A percentile compares a stretch with the other conserved stretches of the same genome.
Conservation (phyloP, 495 filamentous ascomycete species). For the Hypoxylon subgilvum region DNA sequence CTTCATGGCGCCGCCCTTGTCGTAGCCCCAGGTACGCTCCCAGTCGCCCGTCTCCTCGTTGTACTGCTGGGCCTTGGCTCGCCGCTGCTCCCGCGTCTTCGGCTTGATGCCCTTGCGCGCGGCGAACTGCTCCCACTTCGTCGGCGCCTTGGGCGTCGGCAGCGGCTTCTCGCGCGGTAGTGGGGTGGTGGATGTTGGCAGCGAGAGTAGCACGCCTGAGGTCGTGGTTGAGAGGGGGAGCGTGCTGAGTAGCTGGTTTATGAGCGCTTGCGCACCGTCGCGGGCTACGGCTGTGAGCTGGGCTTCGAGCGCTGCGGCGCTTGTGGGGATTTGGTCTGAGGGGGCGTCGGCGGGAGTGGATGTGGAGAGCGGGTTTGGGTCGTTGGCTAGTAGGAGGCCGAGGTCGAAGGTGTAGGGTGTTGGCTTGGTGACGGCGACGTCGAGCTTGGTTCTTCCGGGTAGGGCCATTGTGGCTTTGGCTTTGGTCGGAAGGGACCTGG, state of each 20-base stretch:
- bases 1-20: constrained; percentile 84
- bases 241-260: constrained; percentile 85
- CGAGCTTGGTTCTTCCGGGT: constrained; percentile 48
- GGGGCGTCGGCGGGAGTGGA: constrained; percentile 38
- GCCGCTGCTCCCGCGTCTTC: constrained; percentile 68
- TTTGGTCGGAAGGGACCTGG: constrained; percentile 7
- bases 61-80: constrained; percentile 71
- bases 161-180: constrained; percentile 91
- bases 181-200: constrained; percentile 69
- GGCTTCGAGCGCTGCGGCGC: constrained; percentile 54
- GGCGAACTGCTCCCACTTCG: constrained; percentile 94
- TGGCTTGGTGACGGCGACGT: constrained; percentile 75
- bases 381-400: constrained; percentile 78
- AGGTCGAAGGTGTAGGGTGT: constrained; percentile 93
- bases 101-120: constrained; percentile 92
- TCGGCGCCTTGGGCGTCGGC: constrained; percentile 76
- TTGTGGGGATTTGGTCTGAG: constrained; percentile 47
- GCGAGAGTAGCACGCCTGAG: constrained; percentile 73
- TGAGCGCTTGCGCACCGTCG: constrained; percentile 83
- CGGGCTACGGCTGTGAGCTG: constrained; percentile 73
- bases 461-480: constrained; percentile 43
- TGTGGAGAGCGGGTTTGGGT: constrained; percentile 77
- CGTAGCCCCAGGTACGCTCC: constrained; percentile 91
- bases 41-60: constrained; percentile 86
- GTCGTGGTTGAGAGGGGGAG: constrained; percentile 73